These are phyloP conservation scores for Podila horticola DNA, from an alignment of 192 early-diverging fungal species.

Conservation along the genomic window DNA sequence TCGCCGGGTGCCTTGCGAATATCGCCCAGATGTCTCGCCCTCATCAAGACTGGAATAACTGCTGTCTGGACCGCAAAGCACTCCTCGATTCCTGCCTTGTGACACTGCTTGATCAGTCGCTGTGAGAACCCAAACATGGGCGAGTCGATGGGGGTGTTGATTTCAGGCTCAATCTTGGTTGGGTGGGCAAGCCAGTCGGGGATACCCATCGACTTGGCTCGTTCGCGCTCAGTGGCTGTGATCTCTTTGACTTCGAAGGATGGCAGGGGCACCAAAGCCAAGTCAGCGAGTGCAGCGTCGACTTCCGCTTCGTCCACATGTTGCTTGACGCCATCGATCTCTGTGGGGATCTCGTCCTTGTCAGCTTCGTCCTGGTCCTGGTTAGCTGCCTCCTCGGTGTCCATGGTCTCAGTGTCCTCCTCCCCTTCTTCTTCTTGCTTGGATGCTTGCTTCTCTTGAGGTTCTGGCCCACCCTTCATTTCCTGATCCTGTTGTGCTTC, in stretches of 20 bases:
- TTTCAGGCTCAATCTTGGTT: conserved; percentile 70
- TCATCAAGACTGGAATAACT: conserved; percentile 83
- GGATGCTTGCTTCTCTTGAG: conserved; percentile 1
- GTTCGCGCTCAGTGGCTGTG: conserved; percentile 51
- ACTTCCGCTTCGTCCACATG: conserved; percentile 22
- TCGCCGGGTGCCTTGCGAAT: conserved; percentile 85
- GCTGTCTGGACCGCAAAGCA: conserved; percentile 93
- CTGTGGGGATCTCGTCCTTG: neutral
- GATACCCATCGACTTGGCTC: conserved; percentile 75
- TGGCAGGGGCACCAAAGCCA: conserved; percentile 54
- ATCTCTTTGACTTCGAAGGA: conserved; percentile 51
- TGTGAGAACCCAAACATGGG: conserved; percentile 69
- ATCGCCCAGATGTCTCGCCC: conserved; percentile 70
- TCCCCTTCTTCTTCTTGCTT: conserved; percentile 19
- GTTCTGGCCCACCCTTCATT: conserved; percentile 7
- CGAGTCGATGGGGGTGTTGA: conserved; percentile 60
- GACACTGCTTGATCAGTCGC: conserved; percentile 68
- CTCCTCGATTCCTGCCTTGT: conserved; percentile 68
- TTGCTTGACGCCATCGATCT: conserved; percentile 16
- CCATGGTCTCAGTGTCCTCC: conserved; percentile 35
- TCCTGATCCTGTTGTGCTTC: conserved; percentile 1
- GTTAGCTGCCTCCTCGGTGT: conserved; percentile 9
- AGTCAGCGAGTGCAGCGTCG: conserved; percentile 27
- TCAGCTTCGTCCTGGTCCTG: conserved; percentile 9
- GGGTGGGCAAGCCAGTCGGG: conserved; percentile 92